Conservation (phyloP, 1,139 yeast species). For the Blastobotrys ciferrii region DNA sequence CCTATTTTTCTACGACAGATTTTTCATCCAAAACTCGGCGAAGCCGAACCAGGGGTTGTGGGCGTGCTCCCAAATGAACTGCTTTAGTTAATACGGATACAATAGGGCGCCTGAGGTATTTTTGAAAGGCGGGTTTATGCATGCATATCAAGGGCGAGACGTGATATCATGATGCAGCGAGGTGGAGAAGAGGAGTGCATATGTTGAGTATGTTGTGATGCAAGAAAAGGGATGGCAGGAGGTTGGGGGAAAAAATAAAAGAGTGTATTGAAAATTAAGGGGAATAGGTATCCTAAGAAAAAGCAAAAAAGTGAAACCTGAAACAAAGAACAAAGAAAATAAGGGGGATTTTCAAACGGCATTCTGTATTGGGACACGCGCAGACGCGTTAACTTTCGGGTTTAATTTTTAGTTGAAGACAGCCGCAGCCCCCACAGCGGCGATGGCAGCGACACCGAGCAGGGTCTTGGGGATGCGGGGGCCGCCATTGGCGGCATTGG, state of each 20-base stretch:
- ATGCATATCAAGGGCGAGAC: background rate
- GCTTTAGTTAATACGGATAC: too few species aligned
- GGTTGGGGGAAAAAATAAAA: background rate
- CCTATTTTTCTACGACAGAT: too few species aligned
- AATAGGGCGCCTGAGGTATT: too few species aligned
- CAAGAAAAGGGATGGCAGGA: too few species aligned
- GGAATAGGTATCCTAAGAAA: background rate
- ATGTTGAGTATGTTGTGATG: background rate
- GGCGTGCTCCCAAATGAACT: too few species aligned
- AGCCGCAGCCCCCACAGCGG: background rate
- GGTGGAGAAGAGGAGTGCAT: background rate
- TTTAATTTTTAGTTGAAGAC: background rate
- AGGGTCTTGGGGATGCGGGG: slow-evolving; percentile 2
- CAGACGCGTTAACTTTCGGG: background rate
- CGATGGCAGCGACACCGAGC: background rate
- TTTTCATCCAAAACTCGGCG: too few species aligned
- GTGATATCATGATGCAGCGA: background rate
- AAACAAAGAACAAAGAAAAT: background rate
- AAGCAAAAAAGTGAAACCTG: background rate
- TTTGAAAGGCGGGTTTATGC: too few species aligned
- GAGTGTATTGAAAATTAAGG: background rate
- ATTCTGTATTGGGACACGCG: background rate
- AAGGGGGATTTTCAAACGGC: background rate
- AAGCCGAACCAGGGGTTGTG: too few species aligned
- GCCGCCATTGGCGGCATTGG: background rate